Evolutionary conservation across 2,329 filamentous ascomycete genomes (phyloP), one percentile per base, ranked within the genome.

Genomic region (Cercospora berteroae): DNA sequence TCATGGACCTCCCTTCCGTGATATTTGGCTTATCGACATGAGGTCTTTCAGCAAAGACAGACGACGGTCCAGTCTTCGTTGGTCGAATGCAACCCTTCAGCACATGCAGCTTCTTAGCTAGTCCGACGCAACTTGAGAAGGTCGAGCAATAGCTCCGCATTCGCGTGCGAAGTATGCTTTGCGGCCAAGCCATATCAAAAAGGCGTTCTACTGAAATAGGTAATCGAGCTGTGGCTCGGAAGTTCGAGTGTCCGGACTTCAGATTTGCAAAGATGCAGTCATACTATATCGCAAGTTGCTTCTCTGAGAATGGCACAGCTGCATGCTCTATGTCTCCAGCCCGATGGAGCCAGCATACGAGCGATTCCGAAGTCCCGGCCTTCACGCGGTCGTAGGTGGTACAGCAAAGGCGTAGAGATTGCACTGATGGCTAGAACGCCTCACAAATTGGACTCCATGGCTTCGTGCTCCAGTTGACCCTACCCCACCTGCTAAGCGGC

Each of bases 191-290:
- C 48, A 27, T 13, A 20, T 48, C 10, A 27, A 27, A 27, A 25
- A 7, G 48, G 20, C 20, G 23, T 25, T 13, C 48, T 25, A 27
- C 48, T 23, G 13, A 13, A 52, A 52, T 52, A 25, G 23, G 48
- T 52, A 52, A 27, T 52, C 48, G 48, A 52, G 48, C 48, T 52
- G 48, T 52, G 48, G 48, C 48, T 52, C 48, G 48, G 48, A 52
- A 27, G 48, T 27, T 52, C 48, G 12, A 52, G 20, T 52, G 48
- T 23, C 48, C 48, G 48, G 20, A 23, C 48, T 3, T 39, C 33
- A 6, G 13, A 39, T 39, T 39, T n/a, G 33, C 33, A 39, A 39
- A 39, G 33, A 39, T 39, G 33, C 13, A 16, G 5, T 39, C 33
- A 39, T n/a, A n/a, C n/a, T n/a, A n/a, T 39, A 16, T 39, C 33